Conservation (phyloP, 2,329 filamentous ascomycete genomes). For the Nemania sp. region DNA sequence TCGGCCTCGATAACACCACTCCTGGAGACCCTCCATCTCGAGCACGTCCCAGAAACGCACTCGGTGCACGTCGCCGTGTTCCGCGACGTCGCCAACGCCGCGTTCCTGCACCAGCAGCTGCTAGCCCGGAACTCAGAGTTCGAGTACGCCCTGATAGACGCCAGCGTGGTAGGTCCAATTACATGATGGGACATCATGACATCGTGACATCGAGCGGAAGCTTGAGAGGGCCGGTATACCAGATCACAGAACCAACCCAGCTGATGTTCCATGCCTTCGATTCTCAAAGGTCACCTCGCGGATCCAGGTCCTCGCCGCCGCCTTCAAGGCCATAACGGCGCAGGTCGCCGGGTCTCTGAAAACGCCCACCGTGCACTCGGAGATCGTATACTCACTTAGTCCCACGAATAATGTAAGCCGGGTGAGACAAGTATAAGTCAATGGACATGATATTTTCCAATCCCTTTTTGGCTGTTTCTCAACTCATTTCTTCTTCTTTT, state of each 20-base stretch:
- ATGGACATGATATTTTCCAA: too few species aligned
- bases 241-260: too few species aligned
- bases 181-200: too few species aligned
- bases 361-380: constrained; percentile 86
- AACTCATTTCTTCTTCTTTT: too few species aligned
- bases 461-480: too few species aligned
- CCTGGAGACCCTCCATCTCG: constrained; percentile 70
- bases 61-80: constrained; percentile 77
- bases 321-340: constrained; percentile 76
- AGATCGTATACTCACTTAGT: constrained; percentile 80
- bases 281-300: constrained; percentile 67
- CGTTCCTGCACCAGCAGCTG: constrained; percentile 80
- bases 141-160: constrained; percentile 94
- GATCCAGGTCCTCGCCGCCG: constrained; percentile 73
- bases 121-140: constrained; percentile 82
- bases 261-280: neutral
- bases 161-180: constrained; percentile 68
- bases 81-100: constrained; percentile 74
- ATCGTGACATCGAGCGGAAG: too few species aligned
- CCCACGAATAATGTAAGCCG: constrained; percentile 76
- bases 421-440: too few species aligned
- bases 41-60: constrained; percentile 73
- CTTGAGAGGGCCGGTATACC: too few species aligned
- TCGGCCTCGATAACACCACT: neutral
- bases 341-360: constrained; percentile 65